Evolutionary conservation across 1,284 basidiomycete species (phyloP), one percentile per base, ranked within the genome.

Genomic region (Pseudozyma hubeiensis): DNA sequence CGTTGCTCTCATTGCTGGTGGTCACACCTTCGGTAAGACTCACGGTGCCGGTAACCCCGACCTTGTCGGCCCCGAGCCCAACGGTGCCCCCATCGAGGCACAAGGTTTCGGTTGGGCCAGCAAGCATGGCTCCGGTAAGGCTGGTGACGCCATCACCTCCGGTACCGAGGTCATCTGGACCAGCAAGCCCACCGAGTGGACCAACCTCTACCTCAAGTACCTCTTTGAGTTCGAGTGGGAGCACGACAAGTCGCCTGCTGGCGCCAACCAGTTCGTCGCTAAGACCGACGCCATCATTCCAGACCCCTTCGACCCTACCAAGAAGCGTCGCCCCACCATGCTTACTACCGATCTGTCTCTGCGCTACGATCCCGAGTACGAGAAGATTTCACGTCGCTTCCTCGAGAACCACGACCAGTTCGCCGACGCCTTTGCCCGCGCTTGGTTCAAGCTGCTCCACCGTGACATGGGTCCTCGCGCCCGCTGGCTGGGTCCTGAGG

Each of bases 381-480:
- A 71, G 47, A 71, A 71, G 63, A 65, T 65, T 44, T 54, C 63
- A 57, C 68, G 63, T 14, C 62, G 48, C 39, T 66, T 50, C 51
- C 68, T 71, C 51, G 54, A 65, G 50, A 65, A 71, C 63, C 52
- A 45, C 44, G 62, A 66, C 30, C 49, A 71, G 54, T 71, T 71
- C 13, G 45, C 63, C 43, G 68, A 71, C 24, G 63, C 68, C 13
- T 71, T 65, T 24, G 68, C 58, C 29, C 62, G 63, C 16, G 68
- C 68, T 14, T 71, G 68, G 68, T 71, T 71, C 63, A 65, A 71
- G 63, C 63, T 71, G 17, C 62, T 71, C 47, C 68, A 71, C 68
- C 68, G 68, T 58, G 68, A 71, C 57, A 71, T 71, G 68, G 68
- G 68, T 52, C 68, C 68, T 5, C 62, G 59, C 19, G 44, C 63